Evolutionary conservation across 1,284 basidiomycete genomes (phyloP).

Genomic region (Peniophora sp.): DNA sequence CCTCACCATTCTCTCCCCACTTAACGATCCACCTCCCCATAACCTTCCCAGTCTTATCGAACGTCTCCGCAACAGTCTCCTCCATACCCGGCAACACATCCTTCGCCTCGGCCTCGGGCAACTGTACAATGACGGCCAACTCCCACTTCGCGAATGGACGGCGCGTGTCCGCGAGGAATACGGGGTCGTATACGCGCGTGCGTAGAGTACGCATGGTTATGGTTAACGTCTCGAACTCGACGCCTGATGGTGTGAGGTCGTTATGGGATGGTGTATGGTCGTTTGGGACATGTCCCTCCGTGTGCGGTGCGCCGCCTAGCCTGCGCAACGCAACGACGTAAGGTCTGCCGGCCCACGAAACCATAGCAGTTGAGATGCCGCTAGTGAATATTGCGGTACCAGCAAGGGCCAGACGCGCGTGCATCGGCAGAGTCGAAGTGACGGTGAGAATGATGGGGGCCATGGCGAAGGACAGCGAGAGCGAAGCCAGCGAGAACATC

Average conservation of each 20-base stretch:
- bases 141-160: slow-evolving; percentile 81
- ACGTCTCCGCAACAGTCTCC: slow-evolving; percentile 74
- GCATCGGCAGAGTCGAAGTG: slow-evolving; percentile 65
- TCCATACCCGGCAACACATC: slow-evolving; percentile 41
- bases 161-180: slow-evolving; percentile 61
- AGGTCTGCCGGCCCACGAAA: slow-evolving; percentile 60
- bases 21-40: slow-evolving; percentile 73
- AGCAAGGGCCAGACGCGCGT: slow-evolving; percentile 65
- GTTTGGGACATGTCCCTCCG: slow-evolving; percentile 18
- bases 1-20: slow-evolving; percentile 59
- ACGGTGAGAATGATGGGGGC: slow-evolving; percentile 77
- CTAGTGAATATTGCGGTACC: slow-evolving; percentile 66
- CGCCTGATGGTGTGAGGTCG: slow-evolving; percentile 29
- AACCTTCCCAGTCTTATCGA: slow-evolving; percentile 52
- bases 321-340: slow-evolving; percentile 39
- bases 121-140: slow-evolving; percentile 47
- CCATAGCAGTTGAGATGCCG: slow-evolving; percentile 64
- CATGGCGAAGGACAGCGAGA: slow-evolving; percentile 62
- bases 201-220: slow-evolving; percentile 51
- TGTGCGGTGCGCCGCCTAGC: slow-evolving; percentile 9
- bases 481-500: slow-evolving; percentile 75
- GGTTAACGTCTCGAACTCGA: slow-evolving; percentile 68
- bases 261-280: slow-evolving; percentile 7
- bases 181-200: slow-evolving; percentile 68
- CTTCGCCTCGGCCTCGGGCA: slow-evolving; percentile 32